A percentile compares a stretch with the other conserved stretches of the same genome.
phyloP scores from a whole-genome alignment of 768 basidiomycete genomes.

The Leccinum broughii region DNA sequence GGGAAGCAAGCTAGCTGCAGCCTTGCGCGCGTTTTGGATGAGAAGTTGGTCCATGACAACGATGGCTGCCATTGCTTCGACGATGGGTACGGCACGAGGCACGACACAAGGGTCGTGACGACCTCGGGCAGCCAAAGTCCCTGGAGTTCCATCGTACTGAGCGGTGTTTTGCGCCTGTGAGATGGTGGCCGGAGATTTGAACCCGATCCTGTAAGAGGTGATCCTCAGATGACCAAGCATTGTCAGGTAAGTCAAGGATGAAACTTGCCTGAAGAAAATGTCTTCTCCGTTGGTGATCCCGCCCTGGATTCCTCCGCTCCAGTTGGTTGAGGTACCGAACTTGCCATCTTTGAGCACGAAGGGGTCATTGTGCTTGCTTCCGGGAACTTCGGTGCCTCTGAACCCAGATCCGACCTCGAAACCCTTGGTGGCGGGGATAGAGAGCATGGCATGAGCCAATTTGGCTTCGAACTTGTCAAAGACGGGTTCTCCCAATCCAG shows the following conservation, averaged over 20 bases:
- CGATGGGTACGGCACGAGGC: slow-evolving; percentile 95
- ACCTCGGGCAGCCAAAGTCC: slow-evolving; percentile 86
- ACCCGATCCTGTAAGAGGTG: slow-evolving; percentile 70
- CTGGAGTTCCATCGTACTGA: slow-evolving; percentile 89
- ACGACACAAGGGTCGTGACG: slow-evolving; percentile 98
- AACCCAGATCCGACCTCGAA: slow-evolving; percentile 99
- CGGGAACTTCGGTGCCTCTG: slow-evolving; percentile 90
- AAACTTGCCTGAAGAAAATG: slow-evolving; percentile 88
- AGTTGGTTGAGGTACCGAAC: slow-evolving; percentile 86
- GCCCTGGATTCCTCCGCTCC: slow-evolving; percentile 97
- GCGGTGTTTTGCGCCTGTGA: slow-evolving; percentile 88
- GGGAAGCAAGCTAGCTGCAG: slow-evolving; percentile 77
- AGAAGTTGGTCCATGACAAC: slow-evolving; percentile 94
- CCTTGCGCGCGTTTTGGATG: slow-evolving; percentile 81
- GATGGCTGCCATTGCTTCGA: slow-evolving; percentile 95
- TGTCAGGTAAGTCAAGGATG: neutral
- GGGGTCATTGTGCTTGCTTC: slow-evolving; percentile 90
- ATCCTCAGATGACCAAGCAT: slow-evolving; percentile 10
- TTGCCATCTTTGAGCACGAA: slow-evolving; percentile 72
- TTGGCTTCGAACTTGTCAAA: slow-evolving; percentile 98
- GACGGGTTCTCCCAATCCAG: slow-evolving; percentile 94
- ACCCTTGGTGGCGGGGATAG: slow-evolving; percentile 97
- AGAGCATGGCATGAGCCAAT: slow-evolving; percentile 97
- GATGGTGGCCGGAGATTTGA: slow-evolving; percentile 99
- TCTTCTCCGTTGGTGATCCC: slow-evolving; percentile 98